Evolutionary conservation across 306 rosid species (phyloP), one percentile per base, ranked within the genome.

Genomic region (Quercus engelmannii): DNA sequence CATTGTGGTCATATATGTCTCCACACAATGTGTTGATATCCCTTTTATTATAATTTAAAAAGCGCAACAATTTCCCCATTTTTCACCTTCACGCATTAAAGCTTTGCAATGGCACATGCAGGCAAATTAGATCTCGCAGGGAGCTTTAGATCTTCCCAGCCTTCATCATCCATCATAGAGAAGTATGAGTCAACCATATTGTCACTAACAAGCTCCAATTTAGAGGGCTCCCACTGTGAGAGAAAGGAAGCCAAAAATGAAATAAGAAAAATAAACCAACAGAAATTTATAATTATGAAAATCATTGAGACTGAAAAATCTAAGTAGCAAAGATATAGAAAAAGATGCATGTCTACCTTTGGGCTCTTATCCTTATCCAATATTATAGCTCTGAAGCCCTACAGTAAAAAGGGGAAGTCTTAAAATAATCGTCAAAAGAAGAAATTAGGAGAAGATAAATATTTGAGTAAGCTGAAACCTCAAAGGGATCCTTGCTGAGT

Each of bases 351-450:
- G 46, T 73, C 14, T 79, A 94, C 99, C 99, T 95, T 92, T 3
- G 99, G 99, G 71, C 90, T 95, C 86, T 77, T 89, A 75, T 95
- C 97, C 74, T 95, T 93, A 76, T 91, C 99, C 79, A 92, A 64
- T 73, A 95, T 76, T 86, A 95, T 75, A 77, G 99, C 99, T 92
- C 99, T 88, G 73, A 91, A 91, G 77, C 99, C 98, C 99, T 95
- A 90, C 84, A 88, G 57, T 43, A 69, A 73, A 76, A 76, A 19
- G 73, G 79, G 74, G 20, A 33, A 19, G n/a, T 78, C 55, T 28
- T 67, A 46, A 46, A 78, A 80, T 76, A 61, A 76, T 18, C 31
- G 19, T 2, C 55, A 56, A 75, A 55, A 73, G 78, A 78, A 58
- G 52, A 73, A 79, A 76, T 70, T 14, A 71, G 75, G 55, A 26